A percentile compares a stretch with the other conserved stretches of the same genome.
phyloP scores from a whole-genome alignment of 2,329 filamentous ascomycete species.

The Fusarium abutilonis region DNA sequence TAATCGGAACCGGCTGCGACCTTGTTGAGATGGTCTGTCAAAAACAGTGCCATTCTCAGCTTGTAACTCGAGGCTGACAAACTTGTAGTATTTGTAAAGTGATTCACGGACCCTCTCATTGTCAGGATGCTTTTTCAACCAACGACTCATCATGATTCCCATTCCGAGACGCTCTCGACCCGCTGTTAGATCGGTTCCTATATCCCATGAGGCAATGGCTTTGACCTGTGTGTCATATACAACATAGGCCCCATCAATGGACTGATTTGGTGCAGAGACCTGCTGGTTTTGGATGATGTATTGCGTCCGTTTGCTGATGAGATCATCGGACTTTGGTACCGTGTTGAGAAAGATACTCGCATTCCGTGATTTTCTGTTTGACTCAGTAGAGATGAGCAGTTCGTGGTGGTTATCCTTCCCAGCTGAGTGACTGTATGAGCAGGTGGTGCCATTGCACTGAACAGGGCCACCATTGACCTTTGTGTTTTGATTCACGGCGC shows the following conservation, averaged over 20 bases:
- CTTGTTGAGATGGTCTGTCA: not conserved
- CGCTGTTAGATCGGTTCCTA: not conserved
- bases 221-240: not conserved
- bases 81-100: not conserved
- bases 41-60: not conserved
- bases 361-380: not conserved
- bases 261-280: not conserved
- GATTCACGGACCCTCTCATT: not conserved
- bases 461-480: not conserved
- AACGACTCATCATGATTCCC: not conserved
- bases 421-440: too few relatives aligned
- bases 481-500: not conserved
- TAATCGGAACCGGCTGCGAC: not conserved
- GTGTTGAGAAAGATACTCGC: not conserved
- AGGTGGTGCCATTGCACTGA: not conserved
- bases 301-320: not conserved
- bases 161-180: not conserved
- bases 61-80: not conserved
- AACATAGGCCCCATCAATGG: not conserved
- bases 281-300: not conserved
- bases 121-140: not conserved
- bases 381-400: too few relatives aligned
- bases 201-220: not conserved
- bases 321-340: not conserved
- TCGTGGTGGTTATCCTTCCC: too few relatives aligned